These are phyloP conservation scores for Sporothrix brasiliensis DNA, from an alignment of 2,329 filamentous ascomycete genomes.

Conservation along the genomic window DNA sequence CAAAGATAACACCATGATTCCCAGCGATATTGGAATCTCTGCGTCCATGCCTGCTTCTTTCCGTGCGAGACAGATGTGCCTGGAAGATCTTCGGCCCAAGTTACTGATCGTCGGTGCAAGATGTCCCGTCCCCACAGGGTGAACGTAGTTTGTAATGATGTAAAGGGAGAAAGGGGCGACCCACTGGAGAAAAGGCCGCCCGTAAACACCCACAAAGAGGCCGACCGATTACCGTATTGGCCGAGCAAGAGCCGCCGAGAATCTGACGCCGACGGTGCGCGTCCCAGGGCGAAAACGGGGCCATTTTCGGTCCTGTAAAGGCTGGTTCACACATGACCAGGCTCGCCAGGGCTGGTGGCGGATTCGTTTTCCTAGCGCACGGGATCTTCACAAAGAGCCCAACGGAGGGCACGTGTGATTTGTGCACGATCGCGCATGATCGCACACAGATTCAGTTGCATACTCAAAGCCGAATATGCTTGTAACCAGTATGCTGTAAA, in stretches of 20 bases:
- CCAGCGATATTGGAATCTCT: neutral
- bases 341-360: neutral
- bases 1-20: neutral
- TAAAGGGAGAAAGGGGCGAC: neutral
- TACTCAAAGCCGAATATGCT: too few species aligned
- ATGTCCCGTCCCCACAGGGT: neutral
- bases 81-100: too few species aligned
- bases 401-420: conserved; percentile 1
- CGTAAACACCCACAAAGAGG: conserved; percentile 24
- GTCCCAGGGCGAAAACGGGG: neutral
- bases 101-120: neutral
- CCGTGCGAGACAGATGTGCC: neutral
- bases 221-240: neutral
- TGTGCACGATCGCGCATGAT: neutral
- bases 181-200: neutral
- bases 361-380: conserved; percentile 17
- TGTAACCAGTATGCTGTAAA: neutral
- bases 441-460: too few species aligned
- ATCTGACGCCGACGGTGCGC: neutral
- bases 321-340: neutral
- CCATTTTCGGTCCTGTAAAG: neutral
- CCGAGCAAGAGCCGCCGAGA: conserved; percentile 7
- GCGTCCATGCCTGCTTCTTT: neutral
- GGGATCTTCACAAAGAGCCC: neutral
- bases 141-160: neutral